Evolutionary conservation across 148 eudicot species (phyloP).

Genomic region (Arbutus unedo): DNA sequence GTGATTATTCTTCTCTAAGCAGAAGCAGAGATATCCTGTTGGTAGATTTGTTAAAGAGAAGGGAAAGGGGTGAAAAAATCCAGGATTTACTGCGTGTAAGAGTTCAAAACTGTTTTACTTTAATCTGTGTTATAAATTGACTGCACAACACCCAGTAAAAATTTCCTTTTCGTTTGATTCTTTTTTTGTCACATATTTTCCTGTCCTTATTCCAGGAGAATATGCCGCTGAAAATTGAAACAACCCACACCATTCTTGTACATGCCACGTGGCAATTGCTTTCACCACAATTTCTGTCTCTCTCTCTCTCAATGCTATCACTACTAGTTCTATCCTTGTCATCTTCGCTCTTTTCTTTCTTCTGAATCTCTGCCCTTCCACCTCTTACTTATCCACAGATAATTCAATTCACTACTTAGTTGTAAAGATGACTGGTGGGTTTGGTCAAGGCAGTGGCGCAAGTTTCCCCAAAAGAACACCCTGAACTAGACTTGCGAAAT

Average conservation of each 20-base stretch:
- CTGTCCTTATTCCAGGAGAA: background rate
- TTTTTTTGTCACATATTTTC: background rate
- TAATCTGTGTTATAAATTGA: background rate
- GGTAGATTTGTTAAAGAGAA: background rate
- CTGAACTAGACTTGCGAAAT: background rate
- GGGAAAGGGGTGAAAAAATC: background rate
- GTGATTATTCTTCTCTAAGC: background rate
- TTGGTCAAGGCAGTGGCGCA: background rate
- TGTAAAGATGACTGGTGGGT: background rate
- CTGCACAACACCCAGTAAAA: background rate
- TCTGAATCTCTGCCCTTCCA: background rate
- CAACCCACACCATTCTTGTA: background rate
- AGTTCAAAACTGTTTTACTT: background rate
- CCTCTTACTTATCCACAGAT: background rate
- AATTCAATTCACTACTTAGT: background rate
- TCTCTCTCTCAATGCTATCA: background rate
- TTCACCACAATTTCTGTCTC: background rate
- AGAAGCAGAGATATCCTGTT: background rate
- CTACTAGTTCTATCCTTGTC: background rate
- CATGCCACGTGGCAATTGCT: background rate
- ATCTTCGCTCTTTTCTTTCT: background rate
- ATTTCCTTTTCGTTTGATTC: background rate
- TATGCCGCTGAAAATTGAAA: background rate
- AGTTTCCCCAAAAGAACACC: background rate
- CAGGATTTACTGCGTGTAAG: background rate